Evolutionary conservation across 768 basidiomycete species (phyloP), one percentile per base, ranked within the genome.

Genomic region (Rhodotorula paludigena): DNA sequence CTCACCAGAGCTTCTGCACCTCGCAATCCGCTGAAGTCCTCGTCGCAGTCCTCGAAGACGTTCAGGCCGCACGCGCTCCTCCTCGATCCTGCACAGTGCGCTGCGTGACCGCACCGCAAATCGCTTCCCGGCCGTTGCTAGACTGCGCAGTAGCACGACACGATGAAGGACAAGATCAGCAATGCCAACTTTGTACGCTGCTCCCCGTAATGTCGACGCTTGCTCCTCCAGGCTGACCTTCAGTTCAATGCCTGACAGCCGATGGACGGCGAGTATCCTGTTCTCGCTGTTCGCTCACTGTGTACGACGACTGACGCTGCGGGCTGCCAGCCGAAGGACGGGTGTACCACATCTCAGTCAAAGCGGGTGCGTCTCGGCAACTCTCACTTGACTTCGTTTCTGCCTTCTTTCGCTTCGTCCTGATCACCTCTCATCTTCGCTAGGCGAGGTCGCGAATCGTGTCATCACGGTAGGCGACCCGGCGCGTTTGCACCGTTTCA

Each of bases 381-480:
- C n/a, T n/a, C n/a, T n/a, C n/a, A n/a, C 47, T 21, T 30, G 18
- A 28, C 39, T 35, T 53, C 14, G 21, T 36, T 11, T 12, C 53
- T 54, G 32, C 41, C n/a, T 9, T 8, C n/a, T 38, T 18, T 15
- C 28, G 3, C 20, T 18, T 20, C 23, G 23, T 54, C 23, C 39
- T 33, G 1, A 18, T 14, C 36, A 1, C 49, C 30, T 15, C 53
- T 15, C 16, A 8, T 9, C 23, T 18, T 30, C 39, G 30, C 41
- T 5, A 84, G 88, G 89, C 47, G 87, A 91, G 77, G 85, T 91
- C 21, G 87, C 89, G 48, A 89, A 89, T 77, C 84, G 87, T 63
- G 87, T 90, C 70, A 87, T 89, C 76, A 89, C 88, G 2, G 87
- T 90, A 42, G 89, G 89, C 49, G 82, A 86, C 49, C 83, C 85